Evolutionary conservation across 768 basidiomycete genomes (phyloP).

Genomic region (Serendipita sp.): DNA sequence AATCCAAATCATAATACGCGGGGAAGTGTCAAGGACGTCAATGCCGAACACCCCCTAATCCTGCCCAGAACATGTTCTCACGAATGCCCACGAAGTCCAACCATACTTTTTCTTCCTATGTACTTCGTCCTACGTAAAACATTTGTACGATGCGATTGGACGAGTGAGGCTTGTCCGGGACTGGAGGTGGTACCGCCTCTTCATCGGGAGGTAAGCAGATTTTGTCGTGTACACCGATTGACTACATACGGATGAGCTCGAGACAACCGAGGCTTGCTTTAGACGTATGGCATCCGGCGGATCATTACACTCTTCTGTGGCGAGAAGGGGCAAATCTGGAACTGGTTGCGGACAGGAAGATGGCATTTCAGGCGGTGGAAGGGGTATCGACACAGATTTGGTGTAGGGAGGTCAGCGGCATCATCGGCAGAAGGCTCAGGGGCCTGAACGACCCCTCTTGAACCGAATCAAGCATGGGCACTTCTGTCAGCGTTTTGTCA

Average conservation of each 20-base stretch:
- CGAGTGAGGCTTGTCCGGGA: slow-evolving; percentile 3
- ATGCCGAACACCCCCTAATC: slow-evolving; percentile 39
- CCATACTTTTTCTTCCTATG: slow-evolving; percentile 78
- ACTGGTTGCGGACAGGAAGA: background rate
- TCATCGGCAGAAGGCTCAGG: background rate
- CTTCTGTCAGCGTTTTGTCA: background rate
- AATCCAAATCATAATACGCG: background rate
- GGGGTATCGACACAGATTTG: slow-evolving; percentile 3
- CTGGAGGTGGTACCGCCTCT: background rate
- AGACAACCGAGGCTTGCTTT: background rate
- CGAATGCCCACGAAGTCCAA: slow-evolving; percentile 55
- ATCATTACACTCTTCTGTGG: background rate
- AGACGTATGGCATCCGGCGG: background rate
- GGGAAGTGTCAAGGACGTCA: background rate
- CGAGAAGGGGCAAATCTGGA: background rate
- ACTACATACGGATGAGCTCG: background rate
- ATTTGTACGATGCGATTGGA: slow-evolving; percentile 11
- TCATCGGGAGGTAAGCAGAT: background rate
- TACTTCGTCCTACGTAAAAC: slow-evolving; percentile 27
- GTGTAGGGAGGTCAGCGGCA: background rate
- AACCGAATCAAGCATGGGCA: background rate
- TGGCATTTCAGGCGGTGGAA: background rate
- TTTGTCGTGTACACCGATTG: slow-evolving; percentile 4
- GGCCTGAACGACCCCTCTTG: background rate
- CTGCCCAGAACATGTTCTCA: slow-evolving; percentile 79